Base-by-base conservation (phyloP, 2,329 filamentous ascomycete genomes). In the Xylariales sp. region DNA sequence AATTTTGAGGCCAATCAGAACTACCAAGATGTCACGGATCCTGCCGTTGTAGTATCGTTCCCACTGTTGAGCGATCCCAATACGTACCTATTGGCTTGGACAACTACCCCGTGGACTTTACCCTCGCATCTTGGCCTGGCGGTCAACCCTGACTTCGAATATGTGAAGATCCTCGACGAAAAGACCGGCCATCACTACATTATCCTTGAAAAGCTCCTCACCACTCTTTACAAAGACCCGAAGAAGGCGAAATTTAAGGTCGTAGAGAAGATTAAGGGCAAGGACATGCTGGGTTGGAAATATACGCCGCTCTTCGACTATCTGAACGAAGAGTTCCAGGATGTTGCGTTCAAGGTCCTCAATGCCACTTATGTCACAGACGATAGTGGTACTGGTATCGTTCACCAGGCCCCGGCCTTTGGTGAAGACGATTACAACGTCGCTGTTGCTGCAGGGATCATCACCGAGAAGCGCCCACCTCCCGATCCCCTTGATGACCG, bases 351-450 rank as follows among this genome's bases (percentile, higher is more conserved):
- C 73, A 78, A 74, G 51, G 85, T 96, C 5, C 59, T 95, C 46
- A 89, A 86, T 49, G 91, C 85, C 25, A 80, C 74, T 6, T 96
- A 96, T 55, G 90, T 96, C 41, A 93, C 87, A 18, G 81, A 85
- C 20, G 89, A 93, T 43, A 89, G 88, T 54, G 91, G 91, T 80
- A 88, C 88, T 23, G 91, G 91, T 55, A 85, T 97, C 45, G 91
- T 97, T 30, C 91, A 97, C 62, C 89, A 96, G 62, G 78, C 91
- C 5, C 91, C 91, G 3, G 88, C 89, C 1, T 96, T 91, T 56
- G 91, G 91, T 76, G 88, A 96, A 65, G 91, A 96, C 48, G 91
- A 97, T 82, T 96, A 95, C 70, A 83, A 83, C 48, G 80, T 93
- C 42, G 87, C 85, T 7, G 62, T 89, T 43, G 81, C 83, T 40